A percentile compares a stretch with the other conserved stretches of the same genome.
Evolutionary conservation across 345 rosid genomes (phyloP).

Genomic region (Murraya koenigii): DNA sequence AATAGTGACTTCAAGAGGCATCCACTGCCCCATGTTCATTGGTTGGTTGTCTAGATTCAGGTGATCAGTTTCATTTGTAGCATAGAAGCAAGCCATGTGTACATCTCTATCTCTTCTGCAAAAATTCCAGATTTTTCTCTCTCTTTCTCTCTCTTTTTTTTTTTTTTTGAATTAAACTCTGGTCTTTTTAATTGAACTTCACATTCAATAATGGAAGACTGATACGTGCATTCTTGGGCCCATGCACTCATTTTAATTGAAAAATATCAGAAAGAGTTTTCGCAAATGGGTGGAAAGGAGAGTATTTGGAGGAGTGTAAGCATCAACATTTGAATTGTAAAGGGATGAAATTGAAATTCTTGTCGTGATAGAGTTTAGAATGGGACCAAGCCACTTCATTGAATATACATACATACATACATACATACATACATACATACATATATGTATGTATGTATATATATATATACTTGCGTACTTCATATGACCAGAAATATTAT

Average conservation of each 20-base stretch:
- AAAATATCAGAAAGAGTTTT: not conserved
- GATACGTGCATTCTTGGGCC: not conserved
- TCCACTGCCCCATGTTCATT: not conserved
- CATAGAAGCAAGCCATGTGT: conserved; percentile 22
- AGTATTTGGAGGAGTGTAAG: not conserved
- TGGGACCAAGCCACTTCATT: conserved; percentile 3
- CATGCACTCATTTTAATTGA: not conserved
- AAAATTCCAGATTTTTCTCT: conserved; percentile 11
- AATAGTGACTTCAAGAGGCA: no score
- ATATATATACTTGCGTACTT: conserved; percentile 2
- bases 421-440: no score
- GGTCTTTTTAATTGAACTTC: not conserved
- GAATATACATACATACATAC: no score
- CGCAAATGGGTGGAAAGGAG: not conserved
- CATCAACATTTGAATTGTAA: not conserved
- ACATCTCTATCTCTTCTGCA: conserved; percentile 17
- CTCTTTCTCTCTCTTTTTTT: no score
- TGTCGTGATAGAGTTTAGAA: not conserved
- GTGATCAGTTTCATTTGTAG: not conserved
- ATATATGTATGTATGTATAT: no score
- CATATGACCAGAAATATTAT: not conserved
- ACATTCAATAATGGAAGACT: conserved; percentile 12
- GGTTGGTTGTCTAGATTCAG: not conserved
- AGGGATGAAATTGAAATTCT: not conserved
- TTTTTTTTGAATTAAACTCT: not conserved